Base-by-base conservation (phyloP, 2,329 filamentous ascomycete genomes). In the Exophiala oligosperma region DNA sequence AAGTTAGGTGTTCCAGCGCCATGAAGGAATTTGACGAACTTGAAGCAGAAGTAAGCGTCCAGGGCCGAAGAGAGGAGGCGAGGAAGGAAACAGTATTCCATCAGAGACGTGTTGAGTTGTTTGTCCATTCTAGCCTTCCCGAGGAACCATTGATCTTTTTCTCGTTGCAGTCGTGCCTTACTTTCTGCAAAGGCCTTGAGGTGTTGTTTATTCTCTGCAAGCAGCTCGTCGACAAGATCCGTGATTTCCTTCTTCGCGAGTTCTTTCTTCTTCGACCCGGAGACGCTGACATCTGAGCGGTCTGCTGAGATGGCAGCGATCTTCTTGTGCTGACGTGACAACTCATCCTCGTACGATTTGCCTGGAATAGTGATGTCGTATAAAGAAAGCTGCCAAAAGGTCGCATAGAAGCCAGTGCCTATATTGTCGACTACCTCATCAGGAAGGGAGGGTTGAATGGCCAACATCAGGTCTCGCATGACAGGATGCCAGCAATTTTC, bases 21-120 rank as follows among this genome's bases (percentile, higher is more conserved):
- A 73, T 99, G 94, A 54, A 99, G 82, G 67, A 91, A 91, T 68
- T 90, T 92, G 69, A 97, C 79, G 77, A 97, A 88, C 64, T 87
- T 85, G 74, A 92, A 95, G 55, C 86, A 88, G 76, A 91, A 99
- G 66, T 96, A 91, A 0, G 93, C 90, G 71, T 99, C 94, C 50
- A 89, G 82, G 1, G 91, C 85, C 0, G 92, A 96, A 29, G 96
- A 79, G 26, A 94, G 81, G 17, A 95, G 81, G 43, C 94, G 88
- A 8, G 94, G 94, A n/a, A 97, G 75, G 65, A 99, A 86, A 71
- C 94, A 99, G 67, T 95, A 88, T 73, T 97, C 92, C 8, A 99
- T 82, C 17, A 99, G 76, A 2, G 84, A 82, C 66, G 92, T 85
- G 52, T 93, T 90, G 3, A 95, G 80, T 6, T 78, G 79, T 57